These are phyloP conservation scores for Citrullus mucosospermus DNA, from an alignment of 306 rosid genomes.

Conservation along the genomic window DNA sequence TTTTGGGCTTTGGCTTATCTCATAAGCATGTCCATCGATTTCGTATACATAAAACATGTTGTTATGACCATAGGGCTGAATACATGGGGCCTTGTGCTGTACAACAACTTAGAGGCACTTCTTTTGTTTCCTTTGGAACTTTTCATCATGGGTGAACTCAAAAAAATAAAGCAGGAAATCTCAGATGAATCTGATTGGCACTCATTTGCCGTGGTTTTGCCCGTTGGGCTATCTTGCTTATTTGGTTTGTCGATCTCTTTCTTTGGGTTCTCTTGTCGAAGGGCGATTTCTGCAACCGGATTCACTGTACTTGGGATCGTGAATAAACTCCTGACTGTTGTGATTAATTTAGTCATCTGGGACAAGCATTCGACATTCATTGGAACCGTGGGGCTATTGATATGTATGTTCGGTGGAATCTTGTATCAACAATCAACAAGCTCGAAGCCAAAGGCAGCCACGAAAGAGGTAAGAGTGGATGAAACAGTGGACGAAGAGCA, in stretches of 20 bases:
- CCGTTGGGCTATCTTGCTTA: slow-evolving; percentile 59
- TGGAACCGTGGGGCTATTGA: slow-evolving; percentile 64
- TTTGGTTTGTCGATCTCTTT: slow-evolving; percentile 70
- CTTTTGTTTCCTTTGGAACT: slow-evolving; percentile 65
- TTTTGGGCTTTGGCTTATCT: slow-evolving; percentile 71
- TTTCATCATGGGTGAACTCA: slow-evolving; percentile 68
- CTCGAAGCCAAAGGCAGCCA: slow-evolving; percentile 38
- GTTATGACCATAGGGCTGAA: slow-evolving; percentile 71
- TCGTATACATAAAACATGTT: slow-evolving; percentile 78
- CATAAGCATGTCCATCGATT: slow-evolving; percentile 70
- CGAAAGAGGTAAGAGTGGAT: slow-evolving; percentile 20
- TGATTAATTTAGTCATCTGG: slow-evolving; percentile 64
- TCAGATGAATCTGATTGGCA: slow-evolving; percentile 57
- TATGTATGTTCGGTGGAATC: slow-evolving; percentile 70
- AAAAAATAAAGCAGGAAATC: slow-evolving; percentile 64
- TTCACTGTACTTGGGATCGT: slow-evolving; percentile 89
- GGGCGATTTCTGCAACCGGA: slow-evolving; percentile 69
- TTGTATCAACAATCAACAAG: slow-evolving; percentile 68
- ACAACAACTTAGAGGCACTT: slow-evolving; percentile 79
- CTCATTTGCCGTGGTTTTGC: slow-evolving; percentile 49
- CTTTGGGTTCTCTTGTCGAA: slow-evolving; percentile 84
- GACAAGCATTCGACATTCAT: slow-evolving; percentile 74
- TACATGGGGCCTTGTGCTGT: slow-evolving; percentile 76
- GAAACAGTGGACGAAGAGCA: slow-evolving; percentile 37
- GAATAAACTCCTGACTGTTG: slow-evolving; percentile 66